A percentile compares a stretch with the other conserved stretches of the same genome.
These are phyloP conservation scores for Tetraselmis chui DNA, from an alignment of 139 green algal species.

Conservation along the genomic window DNA sequence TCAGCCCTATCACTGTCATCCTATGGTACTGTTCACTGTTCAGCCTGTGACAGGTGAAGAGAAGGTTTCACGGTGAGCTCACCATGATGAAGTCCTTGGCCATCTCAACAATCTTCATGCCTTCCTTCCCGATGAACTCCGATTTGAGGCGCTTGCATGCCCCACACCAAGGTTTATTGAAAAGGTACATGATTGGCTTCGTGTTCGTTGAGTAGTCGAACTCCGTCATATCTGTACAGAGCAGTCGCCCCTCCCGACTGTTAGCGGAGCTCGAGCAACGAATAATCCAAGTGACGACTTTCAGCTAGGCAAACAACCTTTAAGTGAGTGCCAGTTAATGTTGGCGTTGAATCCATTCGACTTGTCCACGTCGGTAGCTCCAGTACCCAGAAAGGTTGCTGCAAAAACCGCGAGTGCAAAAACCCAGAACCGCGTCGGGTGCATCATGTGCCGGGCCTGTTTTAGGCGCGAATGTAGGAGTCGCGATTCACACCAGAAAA, in stretches of 20 bases:
- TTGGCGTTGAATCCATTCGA: conserved; percentile 9
- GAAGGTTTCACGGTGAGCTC: too few relatives aligned
- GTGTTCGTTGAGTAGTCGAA: background rate
- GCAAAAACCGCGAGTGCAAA: background rate
- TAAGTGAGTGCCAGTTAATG: background rate
- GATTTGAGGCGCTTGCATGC: conserved; percentile 13
- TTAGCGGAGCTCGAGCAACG: background rate
- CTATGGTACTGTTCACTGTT: too few relatives aligned
- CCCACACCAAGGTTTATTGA: conserved; percentile 13
- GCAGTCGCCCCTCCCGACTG: background rate
- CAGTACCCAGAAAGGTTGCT: background rate
- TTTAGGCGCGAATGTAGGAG: too few relatives aligned
- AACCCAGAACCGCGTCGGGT: too few relatives aligned
- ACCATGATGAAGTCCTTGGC: conserved; percentile 3
- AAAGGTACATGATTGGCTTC: conserved; percentile 10
- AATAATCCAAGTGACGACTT: background rate
- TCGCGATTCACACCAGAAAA: too few relatives aligned
- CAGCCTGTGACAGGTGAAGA: too few relatives aligned
- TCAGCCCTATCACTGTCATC: too few relatives aligned
- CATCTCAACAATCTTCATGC: background rate
- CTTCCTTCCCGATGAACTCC: background rate
- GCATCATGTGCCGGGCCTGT: too few relatives aligned
- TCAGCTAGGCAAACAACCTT: background rate
- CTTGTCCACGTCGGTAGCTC: background rate
- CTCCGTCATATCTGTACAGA: background rate